Evolutionary conservation across 2,329 filamentous ascomycete species (phyloP).

Genomic region (Ophiostoma himal-ulmi): DNA sequence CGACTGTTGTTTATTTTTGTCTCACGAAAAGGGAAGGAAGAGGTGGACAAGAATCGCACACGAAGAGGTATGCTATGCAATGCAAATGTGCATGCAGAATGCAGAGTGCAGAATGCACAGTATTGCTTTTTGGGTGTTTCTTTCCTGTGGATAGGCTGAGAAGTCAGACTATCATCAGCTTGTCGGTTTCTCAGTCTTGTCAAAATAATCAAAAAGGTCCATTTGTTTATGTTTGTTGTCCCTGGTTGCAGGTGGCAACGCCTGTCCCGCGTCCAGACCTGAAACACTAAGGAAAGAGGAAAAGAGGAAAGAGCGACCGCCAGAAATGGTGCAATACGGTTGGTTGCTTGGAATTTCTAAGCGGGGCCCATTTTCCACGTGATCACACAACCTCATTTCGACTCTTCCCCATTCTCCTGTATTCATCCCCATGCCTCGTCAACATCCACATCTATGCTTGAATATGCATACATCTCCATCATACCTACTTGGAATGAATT

Average conservation of each 20-base stretch:
- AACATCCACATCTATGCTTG: neutral
- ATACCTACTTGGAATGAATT: neutral
- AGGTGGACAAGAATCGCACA: neutral
- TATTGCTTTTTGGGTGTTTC: neutral
- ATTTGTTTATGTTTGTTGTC: slow-evolving; percentile 10
- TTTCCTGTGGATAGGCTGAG: neutral
- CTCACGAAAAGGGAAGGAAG: slow-evolving; percentile 15
- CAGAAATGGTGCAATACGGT: neutral
- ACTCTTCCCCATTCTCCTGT: neutral
- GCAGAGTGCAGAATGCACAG: neutral
- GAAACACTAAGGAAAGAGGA: slow-evolving; percentile 5
- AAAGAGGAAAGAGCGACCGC: neutral
- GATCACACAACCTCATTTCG: neutral
- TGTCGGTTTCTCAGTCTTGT: neutral
- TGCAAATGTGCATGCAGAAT: neutral
- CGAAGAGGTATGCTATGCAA: neutral
- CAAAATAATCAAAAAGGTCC: neutral
- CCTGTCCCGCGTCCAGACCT: slow-evolving; percentile 1
- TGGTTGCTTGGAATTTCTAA: neutral
- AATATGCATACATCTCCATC: neutral
- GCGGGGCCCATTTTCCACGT: too few species aligned
- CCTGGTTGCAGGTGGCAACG: slow-evolving; percentile 10
- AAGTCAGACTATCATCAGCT: neutral
- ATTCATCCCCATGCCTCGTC: neutral
- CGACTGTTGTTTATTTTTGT: slow-evolving; percentile 12